Evolutionary conservation across 768 basidiomycete species (phyloP).

Genomic region (Russula dissimulans): DNA sequence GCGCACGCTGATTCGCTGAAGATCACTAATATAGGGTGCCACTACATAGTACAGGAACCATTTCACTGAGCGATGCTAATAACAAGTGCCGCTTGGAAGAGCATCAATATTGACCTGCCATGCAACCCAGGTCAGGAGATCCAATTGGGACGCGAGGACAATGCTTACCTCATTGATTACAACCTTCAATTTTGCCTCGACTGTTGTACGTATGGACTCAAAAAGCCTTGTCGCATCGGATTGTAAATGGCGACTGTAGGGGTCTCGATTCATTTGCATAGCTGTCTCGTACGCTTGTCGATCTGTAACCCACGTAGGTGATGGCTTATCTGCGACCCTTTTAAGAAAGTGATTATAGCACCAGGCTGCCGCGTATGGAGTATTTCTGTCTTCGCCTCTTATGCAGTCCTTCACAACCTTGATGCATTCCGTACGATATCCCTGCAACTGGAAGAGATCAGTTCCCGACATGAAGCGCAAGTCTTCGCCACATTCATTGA

Average conservation of each 20-base stretch:
- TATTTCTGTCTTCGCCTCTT: background rate
- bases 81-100: background rate
- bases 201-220: background rate
- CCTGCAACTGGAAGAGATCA: background rate
- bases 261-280: background rate
- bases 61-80: no score
- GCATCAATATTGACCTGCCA: background rate
- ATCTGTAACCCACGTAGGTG: slow-evolving; percentile 1
- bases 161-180: background rate
- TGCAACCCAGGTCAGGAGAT: background rate
- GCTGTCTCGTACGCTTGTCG: background rate
- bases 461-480: background rate
- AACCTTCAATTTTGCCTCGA: background rate
- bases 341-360: slow-evolving; percentile 3
- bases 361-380: slow-evolving; percentile 2
- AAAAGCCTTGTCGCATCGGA: background rate
- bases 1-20: no score
- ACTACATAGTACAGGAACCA: no score
- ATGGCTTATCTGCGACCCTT: background rate
- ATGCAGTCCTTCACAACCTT: background rate
- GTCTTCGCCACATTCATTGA: background rate
- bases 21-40: no score
- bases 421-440: background rate
- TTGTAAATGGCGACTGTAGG: background rate
- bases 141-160: background rate